Base-by-base conservation (phyloP, 768 basidiomycete genomes). In the Lactarius sp. region DNA sequence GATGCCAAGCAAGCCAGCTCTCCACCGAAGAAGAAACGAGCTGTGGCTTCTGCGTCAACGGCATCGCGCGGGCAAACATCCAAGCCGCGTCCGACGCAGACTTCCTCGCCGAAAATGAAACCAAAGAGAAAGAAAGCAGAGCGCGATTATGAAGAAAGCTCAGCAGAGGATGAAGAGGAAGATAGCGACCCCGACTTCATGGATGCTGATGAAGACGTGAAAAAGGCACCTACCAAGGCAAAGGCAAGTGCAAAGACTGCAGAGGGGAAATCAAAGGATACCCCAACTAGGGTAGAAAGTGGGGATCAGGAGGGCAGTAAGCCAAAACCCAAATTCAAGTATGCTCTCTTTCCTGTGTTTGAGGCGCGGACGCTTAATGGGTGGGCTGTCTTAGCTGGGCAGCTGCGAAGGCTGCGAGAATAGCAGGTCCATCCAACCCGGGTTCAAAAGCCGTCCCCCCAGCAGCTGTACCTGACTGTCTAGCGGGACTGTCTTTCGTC, bases 401-500 rank as follows among this genome's bases (percentile, higher is more conserved):
- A 14, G 78, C 80, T 0, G 79, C 80, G 16, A 79, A 81, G 62
- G 87, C 87, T 0, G 86, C 87, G 16, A 83, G 83, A 68, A 70
- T 80, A 0, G 82, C 85, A 0, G 84, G 84, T 0, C 87, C 87
- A 0, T 72, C 77, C n/a, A 78, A 76, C 54, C 77, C 78, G 1
- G 86, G 86, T 0, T 80, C 82, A 18, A 87, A 85, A 71, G 72
- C 78, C 14, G 76, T 88, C 5, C 88, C 88, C 0, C 82, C 88
- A 31, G 77, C 79, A n/a, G 88, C 83, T 14, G 81, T 91, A 22
- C 90, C 91, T 0, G 85, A 93, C 50, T 93, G 91, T 71, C 79
- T 99, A 9, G 82, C 86, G 0, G 95, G 95, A 0, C 79, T 98
- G 27, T 81, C 92, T 0, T 89, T 99, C 70, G 96, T 99, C 22